Evolutionary conservation across 2,329 filamentous ascomycete species (phyloP), one percentile per base, ranked within the genome.

Genomic region (Macrophomina phaseolina): DNA sequence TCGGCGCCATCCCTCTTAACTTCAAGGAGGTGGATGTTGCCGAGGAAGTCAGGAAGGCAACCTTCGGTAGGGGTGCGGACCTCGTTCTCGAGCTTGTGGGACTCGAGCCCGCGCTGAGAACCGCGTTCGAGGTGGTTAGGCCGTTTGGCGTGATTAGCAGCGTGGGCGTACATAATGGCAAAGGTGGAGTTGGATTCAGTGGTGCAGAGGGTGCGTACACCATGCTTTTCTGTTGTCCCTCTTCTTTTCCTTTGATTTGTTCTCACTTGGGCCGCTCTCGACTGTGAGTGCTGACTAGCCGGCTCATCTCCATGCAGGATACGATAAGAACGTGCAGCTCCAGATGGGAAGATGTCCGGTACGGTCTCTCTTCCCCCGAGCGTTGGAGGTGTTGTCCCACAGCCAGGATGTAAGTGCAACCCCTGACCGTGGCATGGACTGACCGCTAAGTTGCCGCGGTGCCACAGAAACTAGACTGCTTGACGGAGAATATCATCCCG

Each of bases 41-140:
- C 75, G 80, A 88, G 66, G 86, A 90, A 62, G 89, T 97, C 62
- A 88, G 88, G 74, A 90, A 91, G 71, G 86, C 89, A 60, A 95
- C 92, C 0, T 85, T 90, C 16, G 93, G 92, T 7, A 85, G 93
- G 45, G 94, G 94, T 7, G 93, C 93, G 14, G 94, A 97, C 79
- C 88, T 92, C 23, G 89, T 94, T 1, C 88, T 97, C 52, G 82
- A 84, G 70, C 79, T 81, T 2, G 82, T 84, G 3, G 83, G 83
- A 4, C 74, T 83, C 56, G 79, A 79, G 45, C 79, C 81, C 42
- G 83, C 83, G 14, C 76, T 83, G 68, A 75, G 80, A 68, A 77
- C 84, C 74, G 79, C 79, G 2, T 84, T 80, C 65, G 82, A 84
- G 67, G 74, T 83, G 65, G 74, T 84, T 49, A 72, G 83, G 58